A percentile compares a stretch with the other conserved stretches of the same genome.
phyloP scores from a whole-genome alignment of 1,139 yeast species.

The Geotrichum citri-aurantii region DNA sequence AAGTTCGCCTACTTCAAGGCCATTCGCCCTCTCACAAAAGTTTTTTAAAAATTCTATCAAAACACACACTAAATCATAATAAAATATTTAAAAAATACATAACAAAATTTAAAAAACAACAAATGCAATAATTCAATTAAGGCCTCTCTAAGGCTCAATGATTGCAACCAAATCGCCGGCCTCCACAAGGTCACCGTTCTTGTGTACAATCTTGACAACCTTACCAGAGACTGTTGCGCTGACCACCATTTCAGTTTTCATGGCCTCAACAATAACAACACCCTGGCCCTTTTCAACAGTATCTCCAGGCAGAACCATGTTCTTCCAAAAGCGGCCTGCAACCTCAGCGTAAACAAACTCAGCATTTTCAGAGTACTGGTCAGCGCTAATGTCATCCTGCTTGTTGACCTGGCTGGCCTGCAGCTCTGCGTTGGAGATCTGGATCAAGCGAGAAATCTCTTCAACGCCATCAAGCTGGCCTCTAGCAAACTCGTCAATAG shows the following conservation, averaged over 20 bases:
- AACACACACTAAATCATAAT: neutral
- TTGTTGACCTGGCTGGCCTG: conserved; percentile 40
- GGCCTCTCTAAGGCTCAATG: conserved; percentile 35
- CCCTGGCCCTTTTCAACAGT: conserved; percentile 69
- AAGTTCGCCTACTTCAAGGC: too few species aligned
- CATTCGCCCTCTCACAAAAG: neutral
- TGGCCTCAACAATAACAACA: conserved; percentile 86
- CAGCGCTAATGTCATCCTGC: conserved; percentile 36
- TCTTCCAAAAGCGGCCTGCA: conserved; percentile 96
- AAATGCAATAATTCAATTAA: conserved; percentile 1
- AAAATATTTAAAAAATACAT: neutral
- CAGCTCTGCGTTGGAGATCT: conserved; percentile 74
- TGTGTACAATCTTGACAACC: conserved; percentile 68
- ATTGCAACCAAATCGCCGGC: conserved; percentile 93
- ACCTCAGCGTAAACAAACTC: conserved; percentile 86
- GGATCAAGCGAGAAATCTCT: conserved; percentile 77
- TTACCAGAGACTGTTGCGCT: conserved; percentile 67
- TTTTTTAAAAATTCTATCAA: neutral
- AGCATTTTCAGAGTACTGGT: conserved; percentile 60
- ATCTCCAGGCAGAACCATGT: conserved; percentile 78
- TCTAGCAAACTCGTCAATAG: conserved; percentile 63
- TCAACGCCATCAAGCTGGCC: conserved; percentile 77
- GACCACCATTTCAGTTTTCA: conserved; percentile 97
- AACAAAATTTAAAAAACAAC: neutral
- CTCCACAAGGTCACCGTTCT: conserved; percentile 88